Percentiles rank a stretch among this genome's conserved stretches.
These are phyloP conservation scores for Arthrinium phaeospermum DNA, from an alignment of 2,329 filamentous ascomycete genomes.

Conservation along the genomic window DNA sequence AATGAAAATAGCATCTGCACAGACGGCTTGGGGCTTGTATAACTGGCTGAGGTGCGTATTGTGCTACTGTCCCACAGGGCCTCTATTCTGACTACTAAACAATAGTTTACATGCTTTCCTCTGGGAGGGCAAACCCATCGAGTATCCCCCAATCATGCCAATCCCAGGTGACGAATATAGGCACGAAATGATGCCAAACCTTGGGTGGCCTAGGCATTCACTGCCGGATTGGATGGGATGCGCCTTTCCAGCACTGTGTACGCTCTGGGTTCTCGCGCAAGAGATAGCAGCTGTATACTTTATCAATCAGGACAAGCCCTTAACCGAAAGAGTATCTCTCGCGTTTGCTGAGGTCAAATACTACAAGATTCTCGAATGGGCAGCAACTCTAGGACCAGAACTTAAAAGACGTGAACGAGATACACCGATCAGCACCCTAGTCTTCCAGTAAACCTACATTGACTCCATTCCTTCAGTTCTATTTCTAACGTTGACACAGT, in stretches of 20 bases:
- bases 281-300: slow-evolving; percentile 22
- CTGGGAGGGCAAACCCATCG: background rate
- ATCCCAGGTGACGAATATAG: background rate
- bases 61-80: too few species aligned
- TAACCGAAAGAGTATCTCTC: slow-evolving; percentile 16
- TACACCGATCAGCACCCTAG: background rate
- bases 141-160: background rate
- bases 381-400: slow-evolving; percentile 18
- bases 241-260: slow-evolving; percentile 27
- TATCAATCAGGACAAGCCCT: background rate
- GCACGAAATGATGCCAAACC: background rate
- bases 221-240: slow-evolving; percentile 28
- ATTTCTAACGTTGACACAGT: too few species aligned
- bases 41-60: slow-evolving; percentile 17
- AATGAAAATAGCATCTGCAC: slow-evolving; percentile 11
- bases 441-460: slow-evolving; percentile 1
- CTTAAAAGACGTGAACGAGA: background rate
- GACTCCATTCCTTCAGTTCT: too few species aligned
- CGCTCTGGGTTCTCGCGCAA: slow-evolving; percentile 25
- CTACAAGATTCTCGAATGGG: slow-evolving; percentile 28
- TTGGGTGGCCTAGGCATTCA: background rate
- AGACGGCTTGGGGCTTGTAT: slow-evolving; percentile 18
- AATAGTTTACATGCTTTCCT: background rate
- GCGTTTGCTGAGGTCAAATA: slow-evolving; percentile 27
- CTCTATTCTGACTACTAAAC: background rate